A percentile compares a stretch with the other conserved stretches of the same genome.
Evolutionary conservation across 73 alveolate genomes (phyloP).

Genomic region (Stentor roeselii): DNA sequence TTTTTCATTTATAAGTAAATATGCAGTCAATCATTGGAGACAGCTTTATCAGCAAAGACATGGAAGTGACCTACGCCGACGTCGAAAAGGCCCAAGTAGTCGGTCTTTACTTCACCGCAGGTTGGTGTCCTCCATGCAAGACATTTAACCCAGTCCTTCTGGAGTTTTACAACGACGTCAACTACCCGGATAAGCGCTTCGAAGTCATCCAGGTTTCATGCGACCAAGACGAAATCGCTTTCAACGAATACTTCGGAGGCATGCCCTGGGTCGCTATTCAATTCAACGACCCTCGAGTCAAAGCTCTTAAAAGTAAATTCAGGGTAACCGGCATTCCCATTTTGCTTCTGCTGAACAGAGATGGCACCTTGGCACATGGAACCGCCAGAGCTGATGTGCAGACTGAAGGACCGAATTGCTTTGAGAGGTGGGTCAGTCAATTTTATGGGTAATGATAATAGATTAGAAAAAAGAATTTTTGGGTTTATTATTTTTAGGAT

Average conservation of each 20-base stretch:
- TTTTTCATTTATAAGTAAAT: no score
- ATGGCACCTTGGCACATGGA: constrained; percentile 56
- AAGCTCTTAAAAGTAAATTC: constrained; percentile 61
- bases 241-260: constrained; percentile 58
- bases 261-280: constrained; percentile 89
- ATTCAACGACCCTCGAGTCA: constrained; percentile 65
- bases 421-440: constrained; percentile 40
- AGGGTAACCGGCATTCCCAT: constrained; percentile 83
- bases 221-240: constrained; percentile 74
- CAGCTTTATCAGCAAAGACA: constrained; percentile 24
- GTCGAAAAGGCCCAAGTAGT: constrained; percentile 43
- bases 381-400: constrained; percentile 49
- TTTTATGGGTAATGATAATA: not conserved
- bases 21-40: constrained; percentile 26
- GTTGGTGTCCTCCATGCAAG: constrained; percentile 88
- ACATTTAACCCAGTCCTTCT: constrained; percentile 78
- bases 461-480: no score
- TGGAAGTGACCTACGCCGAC: constrained; percentile 38
- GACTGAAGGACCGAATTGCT: constrained; percentile 54
- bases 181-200: constrained; percentile 57
- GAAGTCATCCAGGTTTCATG: constrained; percentile 81
- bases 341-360: constrained; percentile 38
- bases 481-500: no score
- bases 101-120: constrained; percentile 66
- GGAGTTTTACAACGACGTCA: constrained; percentile 81